A percentile compares a stretch with the other conserved stretches of the same genome.
phyloP scores from a whole-genome alignment of 2,329 filamentous ascomycete genomes.

The Scytalidium lignicola region DNA sequence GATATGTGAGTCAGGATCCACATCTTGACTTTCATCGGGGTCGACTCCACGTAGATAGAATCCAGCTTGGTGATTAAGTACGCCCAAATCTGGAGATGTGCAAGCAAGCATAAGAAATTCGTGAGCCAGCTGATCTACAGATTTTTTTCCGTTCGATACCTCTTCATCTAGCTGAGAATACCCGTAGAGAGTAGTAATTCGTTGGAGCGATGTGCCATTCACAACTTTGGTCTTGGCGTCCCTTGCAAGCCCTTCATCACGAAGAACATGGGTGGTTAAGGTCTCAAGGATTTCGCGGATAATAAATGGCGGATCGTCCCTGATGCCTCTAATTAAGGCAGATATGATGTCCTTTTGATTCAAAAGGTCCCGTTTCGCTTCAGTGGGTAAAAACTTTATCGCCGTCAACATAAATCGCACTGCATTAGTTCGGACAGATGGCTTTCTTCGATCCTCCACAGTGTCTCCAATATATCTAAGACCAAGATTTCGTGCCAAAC shows the following conservation, averaged over 20 bases:
- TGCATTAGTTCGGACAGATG: conserved; percentile 78
- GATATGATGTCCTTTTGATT: conserved; percentile 66
- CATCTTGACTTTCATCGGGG: conserved; percentile 46
- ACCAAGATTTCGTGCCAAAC: conserved; percentile 74
- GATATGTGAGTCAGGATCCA: conserved; percentile 42
- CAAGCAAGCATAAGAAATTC: conserved; percentile 71
- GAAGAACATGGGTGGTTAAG: conserved; percentile 65
- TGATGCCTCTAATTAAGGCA: conserved; percentile 70
- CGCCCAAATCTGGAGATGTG: conserved; percentile 66
- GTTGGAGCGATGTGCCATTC: conserved; percentile 66
- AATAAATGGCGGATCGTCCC: conserved; percentile 70
- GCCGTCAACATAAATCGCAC: conserved; percentile 75
- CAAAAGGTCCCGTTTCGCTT: conserved; percentile 77
- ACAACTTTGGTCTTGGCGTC: conserved; percentile 71
- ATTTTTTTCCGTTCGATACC: conserved; percentile 35
- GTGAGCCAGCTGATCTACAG: conserved; percentile 66
- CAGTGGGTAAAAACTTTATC: conserved; percentile 70
- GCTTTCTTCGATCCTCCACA: conserved; percentile 61
- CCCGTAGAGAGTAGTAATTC: conserved; percentile 67
- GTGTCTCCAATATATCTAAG: conserved; percentile 56
- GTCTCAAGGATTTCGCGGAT: conserved; percentile 69
- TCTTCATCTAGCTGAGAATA: conserved; percentile 47
- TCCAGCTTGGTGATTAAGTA: conserved; percentile 72
- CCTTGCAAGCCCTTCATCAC: conserved; percentile 68
- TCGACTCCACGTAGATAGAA: conserved; percentile 73